These are phyloP conservation scores for Darksidea phi DNA, from an alignment of 495 filamentous ascomycete species.

Conservation along the genomic window DNA sequence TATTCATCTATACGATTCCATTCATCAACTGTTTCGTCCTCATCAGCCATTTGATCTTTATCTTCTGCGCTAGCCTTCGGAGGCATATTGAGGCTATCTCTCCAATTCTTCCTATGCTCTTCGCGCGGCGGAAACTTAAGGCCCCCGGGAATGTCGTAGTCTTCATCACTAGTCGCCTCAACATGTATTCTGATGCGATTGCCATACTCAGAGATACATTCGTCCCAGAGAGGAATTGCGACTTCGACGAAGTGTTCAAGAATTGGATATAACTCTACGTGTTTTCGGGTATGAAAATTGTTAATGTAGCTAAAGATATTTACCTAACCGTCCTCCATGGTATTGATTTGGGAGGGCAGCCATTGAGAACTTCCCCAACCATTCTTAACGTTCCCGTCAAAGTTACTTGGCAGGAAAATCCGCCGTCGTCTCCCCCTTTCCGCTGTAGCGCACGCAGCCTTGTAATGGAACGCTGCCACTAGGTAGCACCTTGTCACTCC, in stretches of 20 bases:
- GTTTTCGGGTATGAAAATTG: constrained; percentile 54
- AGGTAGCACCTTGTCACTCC: too few relatives aligned
- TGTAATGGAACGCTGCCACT: too few relatives aligned
- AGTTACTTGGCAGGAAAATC: too few relatives aligned
- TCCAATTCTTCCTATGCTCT: neutral
- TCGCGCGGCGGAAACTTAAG: constrained; percentile 1
- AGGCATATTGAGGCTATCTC: constrained; percentile 28
- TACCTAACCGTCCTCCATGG: too few relatives aligned
- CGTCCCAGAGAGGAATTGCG: constrained; percentile 57
- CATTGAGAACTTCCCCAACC: too few relatives aligned
- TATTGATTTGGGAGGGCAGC: too few relatives aligned
- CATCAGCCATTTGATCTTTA: constrained; percentile 19
- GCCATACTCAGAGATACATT: constrained; percentile 19
- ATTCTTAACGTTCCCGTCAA: too few relatives aligned
- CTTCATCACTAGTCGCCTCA: constrained; percentile 1
- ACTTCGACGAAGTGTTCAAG: constrained; percentile 52
- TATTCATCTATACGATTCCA: constrained; percentile 15
- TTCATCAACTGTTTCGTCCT: constrained; percentile 17
- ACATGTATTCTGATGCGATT: constrained; percentile 9
- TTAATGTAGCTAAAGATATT: constrained; percentile 53
- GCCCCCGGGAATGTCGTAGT: constrained; percentile 2
- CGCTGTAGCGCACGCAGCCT: too few relatives aligned
- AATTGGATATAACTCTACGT: constrained; percentile 51
- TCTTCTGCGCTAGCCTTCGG: constrained; percentile 2
- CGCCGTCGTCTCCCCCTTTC: too few relatives aligned